Evolutionary conservation across 2,329 filamentous ascomycete genomes (phyloP).

Genomic region (Aureobasidium subglaciale): DNA sequence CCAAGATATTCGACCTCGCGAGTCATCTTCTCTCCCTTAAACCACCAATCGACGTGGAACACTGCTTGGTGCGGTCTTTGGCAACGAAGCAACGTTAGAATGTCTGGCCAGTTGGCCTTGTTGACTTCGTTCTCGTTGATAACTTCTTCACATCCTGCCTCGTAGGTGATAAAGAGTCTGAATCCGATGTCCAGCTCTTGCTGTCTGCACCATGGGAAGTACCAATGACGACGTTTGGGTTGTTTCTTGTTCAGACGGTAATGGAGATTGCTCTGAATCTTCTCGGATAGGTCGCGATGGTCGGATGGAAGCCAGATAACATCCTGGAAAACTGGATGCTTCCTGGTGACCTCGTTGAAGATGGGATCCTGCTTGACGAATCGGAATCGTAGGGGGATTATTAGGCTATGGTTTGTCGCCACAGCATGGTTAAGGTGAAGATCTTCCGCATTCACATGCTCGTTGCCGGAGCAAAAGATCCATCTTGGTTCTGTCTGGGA

Average conservation of each 20-base stretch:
- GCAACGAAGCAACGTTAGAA: not conserved
- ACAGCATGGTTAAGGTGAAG: not conserved
- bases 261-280: not conserved
- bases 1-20: not conserved
- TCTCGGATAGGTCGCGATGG: not conserved
- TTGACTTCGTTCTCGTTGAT: not conserved
- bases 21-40: not conserved
- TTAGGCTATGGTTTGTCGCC: not conserved
- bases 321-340: not conserved
- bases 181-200: not conserved
- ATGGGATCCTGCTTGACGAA: not conserved
- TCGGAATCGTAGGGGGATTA: not conserved
- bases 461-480: not conserved
- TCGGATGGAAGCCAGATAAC: not conserved
- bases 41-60: slow-evolving; percentile 2
- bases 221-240: not conserved
- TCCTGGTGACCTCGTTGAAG: not conserved
- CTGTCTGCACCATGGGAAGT: not conserved
- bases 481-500: not conserved
- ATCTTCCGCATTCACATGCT: not conserved
- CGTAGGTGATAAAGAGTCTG: not conserved
- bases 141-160: not conserved
- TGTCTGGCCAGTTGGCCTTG: not conserved
- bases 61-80: not conserved
- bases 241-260: not conserved